Conservation (phyloP, 305 asterid genomes). For the Withania somnifera region DNA sequence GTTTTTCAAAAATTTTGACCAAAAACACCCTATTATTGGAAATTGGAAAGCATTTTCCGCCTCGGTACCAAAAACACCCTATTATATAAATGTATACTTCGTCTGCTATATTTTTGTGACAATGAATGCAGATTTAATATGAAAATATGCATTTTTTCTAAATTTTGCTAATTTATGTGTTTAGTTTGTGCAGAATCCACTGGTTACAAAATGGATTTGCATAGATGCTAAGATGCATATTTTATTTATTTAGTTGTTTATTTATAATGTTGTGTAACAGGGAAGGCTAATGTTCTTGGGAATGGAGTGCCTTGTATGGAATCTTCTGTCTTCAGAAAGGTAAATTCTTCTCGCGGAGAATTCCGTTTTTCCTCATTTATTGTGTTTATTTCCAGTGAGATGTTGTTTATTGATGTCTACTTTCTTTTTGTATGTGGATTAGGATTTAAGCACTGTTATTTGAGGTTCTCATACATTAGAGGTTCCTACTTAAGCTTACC, state of each 20-base stretch:
- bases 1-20: no score
- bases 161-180: neutral
- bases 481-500: neutral
- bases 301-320: conserved; percentile 15
- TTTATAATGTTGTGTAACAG: conserved; percentile 13
- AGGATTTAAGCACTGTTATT: neutral
- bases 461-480: neutral
- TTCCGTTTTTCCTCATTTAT: neutral
- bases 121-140: neutral
- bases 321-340: conserved; percentile 26
- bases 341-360: conserved; percentile 1
- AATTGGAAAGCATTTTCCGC: no score
- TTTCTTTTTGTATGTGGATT: neutral
- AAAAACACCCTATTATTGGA: no score
- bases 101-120: neutral
- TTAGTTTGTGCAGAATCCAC: neutral
- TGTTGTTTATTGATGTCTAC: neutral
- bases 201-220: neutral
- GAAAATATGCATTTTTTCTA: no score
- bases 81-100: neutral
- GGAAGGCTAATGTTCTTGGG: conserved; percentile 11
- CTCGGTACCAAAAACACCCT: no score
- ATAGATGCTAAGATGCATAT: neutral
- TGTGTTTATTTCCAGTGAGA: neutral
- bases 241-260: neutral